Base-by-base conservation (phyloP, 208 protist genomes). In the Acanthamoeba divionensis region DNA sequence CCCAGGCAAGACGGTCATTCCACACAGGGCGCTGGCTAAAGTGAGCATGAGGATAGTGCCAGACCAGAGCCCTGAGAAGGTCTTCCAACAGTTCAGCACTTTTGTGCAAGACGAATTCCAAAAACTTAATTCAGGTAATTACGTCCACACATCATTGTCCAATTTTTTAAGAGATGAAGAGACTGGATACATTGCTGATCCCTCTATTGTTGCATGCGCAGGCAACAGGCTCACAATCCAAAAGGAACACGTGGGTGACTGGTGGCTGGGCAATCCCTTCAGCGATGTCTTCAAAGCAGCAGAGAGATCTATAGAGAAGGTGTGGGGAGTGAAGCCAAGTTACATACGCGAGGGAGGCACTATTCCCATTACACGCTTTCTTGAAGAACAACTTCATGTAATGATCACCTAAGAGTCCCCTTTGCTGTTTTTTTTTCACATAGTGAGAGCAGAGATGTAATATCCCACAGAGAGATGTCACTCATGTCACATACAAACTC, bases 181-280 rank as follows among this genome's bases (percentile, higher is more conserved):
- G n/a, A n/a, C n/a, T 41, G 65, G 5, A 15, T n/a, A n/a, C 52
- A 57, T 57, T n/a, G 15, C 26, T 65, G 9, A 7, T 7, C 12
- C 3, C 52, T 9, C 26, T 3, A 15, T 29, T 18, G 6, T n/a
- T 3, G 15, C 15, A 21, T 2, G 12, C 12, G 33, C 57, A 73
- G 65, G 67, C 47, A 85, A 85, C 75, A 85, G 33, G 2, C 47
- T 85, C 47, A 63, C 41, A 38, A 26, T 85, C 8, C 21, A 26
- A 26, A 63, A 63, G 54, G 18, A 50, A 6, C 66, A 66, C 71
- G 41, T 44, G 7, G 69, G 87, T 45, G 69, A 91, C 29, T 91
- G 87, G 87, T 91, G 87, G 87, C 66, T 91, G 50, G 87, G 69
- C 69, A 52, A 91, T 31, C 75, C 75, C 12, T 63, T 45, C 75